A percentile compares a stretch with the other conserved stretches of the same genome.
Conservation (phyloP, 2,329 filamentous ascomycete species). For the Colletotrichum liaoningense region DNA sequence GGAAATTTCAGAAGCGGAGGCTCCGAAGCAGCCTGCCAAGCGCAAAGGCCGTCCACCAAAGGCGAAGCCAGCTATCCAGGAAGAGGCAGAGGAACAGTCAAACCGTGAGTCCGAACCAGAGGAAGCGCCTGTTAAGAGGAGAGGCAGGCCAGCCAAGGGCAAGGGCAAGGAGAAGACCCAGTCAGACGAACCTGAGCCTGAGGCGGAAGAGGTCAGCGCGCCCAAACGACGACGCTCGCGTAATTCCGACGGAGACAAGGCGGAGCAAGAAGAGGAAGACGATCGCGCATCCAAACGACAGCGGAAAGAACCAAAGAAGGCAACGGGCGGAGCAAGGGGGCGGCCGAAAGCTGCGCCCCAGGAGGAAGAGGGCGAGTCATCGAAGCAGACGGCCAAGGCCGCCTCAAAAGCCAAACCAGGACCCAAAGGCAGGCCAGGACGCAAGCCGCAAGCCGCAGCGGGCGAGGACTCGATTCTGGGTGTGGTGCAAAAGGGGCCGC, state of each 20-base stretch:
- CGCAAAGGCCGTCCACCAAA: conserved; percentile 32
- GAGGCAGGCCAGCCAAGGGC: conserved; percentile 35
- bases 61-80: conserved; percentile 16
- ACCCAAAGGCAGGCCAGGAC: conserved; percentile 42
- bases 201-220: conserved; percentile 15
- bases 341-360: conserved; percentile 38
- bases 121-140: conserved; percentile 23
- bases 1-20: conserved; percentile 35
- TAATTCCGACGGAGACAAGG: conserved; percentile 22
- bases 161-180: conserved; percentile 32
- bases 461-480: conserved; percentile 58
- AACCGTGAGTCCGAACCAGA: conserved; percentile 41
- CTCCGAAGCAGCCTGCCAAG: conserved; percentile 23
- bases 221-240: conserved; percentile 36
- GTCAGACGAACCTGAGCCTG: conserved; percentile 20
- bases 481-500: conserved; percentile 63
- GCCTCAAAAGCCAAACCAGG: conserved; percentile 41
- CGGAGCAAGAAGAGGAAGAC: conserved; percentile 32
- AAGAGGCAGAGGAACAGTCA: conserved; percentile 36
- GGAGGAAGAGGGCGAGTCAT: conserved; percentile 35
- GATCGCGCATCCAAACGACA: conserved; percentile 35
- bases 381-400: conserved; percentile 34
- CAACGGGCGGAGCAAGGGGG: conserved; percentile 37
- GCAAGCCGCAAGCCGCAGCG: conserved; percentile 53
- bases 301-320: conserved; percentile 35